Conservation (phyloP, 2,329 filamentous ascomycete species). For the Tolypocladium ovalisporum region DNA sequence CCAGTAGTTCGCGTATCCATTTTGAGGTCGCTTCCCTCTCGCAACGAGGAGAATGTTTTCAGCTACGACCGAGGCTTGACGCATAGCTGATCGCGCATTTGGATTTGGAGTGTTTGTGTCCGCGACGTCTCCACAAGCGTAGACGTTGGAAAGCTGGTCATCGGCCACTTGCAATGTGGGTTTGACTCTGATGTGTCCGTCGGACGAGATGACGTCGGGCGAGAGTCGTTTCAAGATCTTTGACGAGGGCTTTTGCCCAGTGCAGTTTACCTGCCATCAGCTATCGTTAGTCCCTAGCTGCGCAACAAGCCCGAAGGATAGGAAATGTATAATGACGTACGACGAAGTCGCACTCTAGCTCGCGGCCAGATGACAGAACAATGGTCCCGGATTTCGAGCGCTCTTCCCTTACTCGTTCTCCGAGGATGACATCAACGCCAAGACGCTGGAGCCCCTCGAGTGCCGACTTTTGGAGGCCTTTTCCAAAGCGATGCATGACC, state of each 20-base stretch:
- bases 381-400: not conserved
- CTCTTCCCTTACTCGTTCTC: not conserved
- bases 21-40: not conserved
- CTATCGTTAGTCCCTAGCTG: not conserved
- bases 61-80: not conserved
- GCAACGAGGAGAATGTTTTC: not conserved
- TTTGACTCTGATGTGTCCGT: not conserved
- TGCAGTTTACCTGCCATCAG: not conserved
- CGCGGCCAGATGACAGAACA: not conserved
- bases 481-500: not conserved
- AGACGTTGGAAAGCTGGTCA: not conserved
- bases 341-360: not conserved
- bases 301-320: not conserved
- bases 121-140: not conserved
- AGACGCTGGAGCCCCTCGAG: not conserved
- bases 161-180: not conserved
- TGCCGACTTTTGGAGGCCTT: not conserved
- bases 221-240: not conserved
- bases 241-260: not conserved
- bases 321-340: not conserved
- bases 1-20: not conserved
- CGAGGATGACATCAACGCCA: not conserved
- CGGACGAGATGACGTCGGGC: not conserved
- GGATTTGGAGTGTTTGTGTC: not conserved
- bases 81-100: not conserved